These are phyloP conservation scores for Colletotrichum acutatum DNA, from an alignment of 2,329 filamentous ascomycete genomes.

Conservation along the genomic window DNA sequence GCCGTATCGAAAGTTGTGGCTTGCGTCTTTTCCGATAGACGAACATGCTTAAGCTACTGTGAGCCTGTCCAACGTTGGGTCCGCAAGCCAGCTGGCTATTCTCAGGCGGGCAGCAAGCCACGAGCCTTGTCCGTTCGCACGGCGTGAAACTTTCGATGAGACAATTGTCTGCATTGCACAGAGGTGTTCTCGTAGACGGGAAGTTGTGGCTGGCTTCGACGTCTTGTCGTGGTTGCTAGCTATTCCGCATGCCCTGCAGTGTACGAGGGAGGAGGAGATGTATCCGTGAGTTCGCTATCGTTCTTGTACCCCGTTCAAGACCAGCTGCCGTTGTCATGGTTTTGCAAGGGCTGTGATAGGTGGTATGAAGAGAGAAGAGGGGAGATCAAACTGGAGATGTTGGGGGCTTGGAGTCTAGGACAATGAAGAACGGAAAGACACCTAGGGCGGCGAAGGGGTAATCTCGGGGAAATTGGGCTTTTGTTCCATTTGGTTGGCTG, in stretches of 20 bases:
- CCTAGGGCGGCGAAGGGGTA: background rate
- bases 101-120: conserved; percentile 25
- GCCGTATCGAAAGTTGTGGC: conserved; percentile 22
- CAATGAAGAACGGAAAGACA: background rate
- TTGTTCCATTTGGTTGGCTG: background rate
- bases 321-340: conserved; percentile 2
- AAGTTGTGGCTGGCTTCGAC: no score
- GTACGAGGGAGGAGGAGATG: background rate
- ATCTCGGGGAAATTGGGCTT: background rate
- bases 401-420: background rate
- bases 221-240: background rate
- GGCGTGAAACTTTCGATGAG: conserved; percentile 19
- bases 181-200: no score
- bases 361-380: background rate
- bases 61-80: background rate
- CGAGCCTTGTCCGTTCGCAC: conserved; percentile 18
- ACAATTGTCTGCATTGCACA: conserved; percentile 7
- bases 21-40: background rate
- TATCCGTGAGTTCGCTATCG: background rate
- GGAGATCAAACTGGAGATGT: background rate
- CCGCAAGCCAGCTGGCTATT: background rate
- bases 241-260: background rate
- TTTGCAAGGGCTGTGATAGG: background rate
- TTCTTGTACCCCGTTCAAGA: no score
- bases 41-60: background rate